Evolutionary conservation across 805 yeast species (phyloP).

Genomic region (Hanseniaspora vineae): DNA sequence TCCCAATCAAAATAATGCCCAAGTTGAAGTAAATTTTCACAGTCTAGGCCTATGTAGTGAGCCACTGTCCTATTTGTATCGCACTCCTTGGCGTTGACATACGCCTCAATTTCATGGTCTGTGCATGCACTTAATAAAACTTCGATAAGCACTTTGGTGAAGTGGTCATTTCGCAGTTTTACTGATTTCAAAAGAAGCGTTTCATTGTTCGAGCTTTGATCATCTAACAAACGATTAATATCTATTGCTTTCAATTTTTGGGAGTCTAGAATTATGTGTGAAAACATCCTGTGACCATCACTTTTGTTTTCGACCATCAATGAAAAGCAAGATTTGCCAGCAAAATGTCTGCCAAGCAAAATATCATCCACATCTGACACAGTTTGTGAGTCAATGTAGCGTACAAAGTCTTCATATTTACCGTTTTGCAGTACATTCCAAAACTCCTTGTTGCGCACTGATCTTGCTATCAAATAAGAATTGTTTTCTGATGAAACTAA

Average conservation of each 20-base stretch:
- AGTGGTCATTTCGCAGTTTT: slow-evolving; percentile 35
- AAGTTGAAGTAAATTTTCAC: slow-evolving; percentile 35
- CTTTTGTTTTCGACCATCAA: too few relatives aligned
- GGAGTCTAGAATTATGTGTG: too few relatives aligned
- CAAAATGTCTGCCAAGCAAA: too few relatives aligned
- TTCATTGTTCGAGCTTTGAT: slow-evolving; percentile 39
- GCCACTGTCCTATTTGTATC: slow-evolving; percentile 47
- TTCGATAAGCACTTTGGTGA: slow-evolving; percentile 34
- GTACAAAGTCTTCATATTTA: slow-evolving; percentile 25
- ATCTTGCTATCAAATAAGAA: slow-evolving; percentile 26
- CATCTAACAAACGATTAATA: slow-evolving; percentile 55
- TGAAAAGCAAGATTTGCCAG: too few relatives aligned
- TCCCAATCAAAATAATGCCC: slow-evolving; percentile 63
- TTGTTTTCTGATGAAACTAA: slow-evolving; percentile 24
- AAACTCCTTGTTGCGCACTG: slow-evolving; percentile 39
- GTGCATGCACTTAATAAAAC: slow-evolving; percentile 32
- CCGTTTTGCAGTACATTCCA: slow-evolving; percentile 39
- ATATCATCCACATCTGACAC: too few relatives aligned
- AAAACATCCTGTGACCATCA: too few relatives aligned
- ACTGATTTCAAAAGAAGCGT: slow-evolving; percentile 52
- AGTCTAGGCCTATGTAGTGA: slow-evolving; percentile 55
- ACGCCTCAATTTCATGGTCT: slow-evolving; percentile 32
- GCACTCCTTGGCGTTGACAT: slow-evolving; percentile 38
- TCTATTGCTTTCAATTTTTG: slow-evolving; percentile 9
- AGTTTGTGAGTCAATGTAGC: too few relatives aligned